These are phyloP conservation scores for Rhododendron molle DNA, from an alignment of 148 eudicot genomes.

Conservation along the genomic window DNA sequence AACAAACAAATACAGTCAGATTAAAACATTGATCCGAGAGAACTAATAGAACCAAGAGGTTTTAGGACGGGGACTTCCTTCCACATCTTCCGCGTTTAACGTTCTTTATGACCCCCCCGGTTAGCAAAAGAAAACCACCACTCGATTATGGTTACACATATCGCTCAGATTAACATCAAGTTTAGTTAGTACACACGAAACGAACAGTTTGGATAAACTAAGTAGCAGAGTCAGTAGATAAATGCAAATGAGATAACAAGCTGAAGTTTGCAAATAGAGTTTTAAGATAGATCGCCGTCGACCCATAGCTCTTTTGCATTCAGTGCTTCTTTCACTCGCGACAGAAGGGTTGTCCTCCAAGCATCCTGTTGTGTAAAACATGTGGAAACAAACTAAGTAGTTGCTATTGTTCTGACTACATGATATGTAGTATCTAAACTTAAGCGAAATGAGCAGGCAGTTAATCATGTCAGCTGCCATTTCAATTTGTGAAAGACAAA, in stretches of 20 bases:
- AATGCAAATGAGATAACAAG: not conserved
- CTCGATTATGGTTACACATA: not conserved
- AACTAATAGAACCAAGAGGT: not conserved
- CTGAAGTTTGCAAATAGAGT: not conserved
- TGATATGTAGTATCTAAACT: not conserved
- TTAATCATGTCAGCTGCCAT: not conserved
- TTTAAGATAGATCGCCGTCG: slow-evolving; percentile 74
- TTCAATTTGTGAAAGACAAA: not conserved
- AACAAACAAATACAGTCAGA: not conserved
- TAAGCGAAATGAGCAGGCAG: not conserved
- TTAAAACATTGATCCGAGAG: not conserved
- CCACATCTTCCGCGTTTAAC: not conserved
- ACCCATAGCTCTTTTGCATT: slow-evolving; percentile 74
- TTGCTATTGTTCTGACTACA: not conserved
- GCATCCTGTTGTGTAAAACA: slow-evolving; percentile 46
- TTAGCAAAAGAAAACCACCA: slow-evolving; percentile 4
- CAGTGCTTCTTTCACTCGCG: slow-evolving; percentile 75
- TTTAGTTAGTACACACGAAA: slow-evolving; percentile 5
- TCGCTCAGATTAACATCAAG: not conserved
- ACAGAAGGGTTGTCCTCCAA: slow-evolving; percentile 80
- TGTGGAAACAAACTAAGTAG: not conserved
- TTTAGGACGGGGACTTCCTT: not conserved
- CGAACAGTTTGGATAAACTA: not conserved
- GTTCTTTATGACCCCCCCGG: slow-evolving; percentile 1
- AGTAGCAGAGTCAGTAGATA: not conserved